Percentiles rank a stretch among this genome's conserved stretches.
phyloP scores from a whole-genome alignment of 345 rosid species.

The Geranium brycei region DNA sequence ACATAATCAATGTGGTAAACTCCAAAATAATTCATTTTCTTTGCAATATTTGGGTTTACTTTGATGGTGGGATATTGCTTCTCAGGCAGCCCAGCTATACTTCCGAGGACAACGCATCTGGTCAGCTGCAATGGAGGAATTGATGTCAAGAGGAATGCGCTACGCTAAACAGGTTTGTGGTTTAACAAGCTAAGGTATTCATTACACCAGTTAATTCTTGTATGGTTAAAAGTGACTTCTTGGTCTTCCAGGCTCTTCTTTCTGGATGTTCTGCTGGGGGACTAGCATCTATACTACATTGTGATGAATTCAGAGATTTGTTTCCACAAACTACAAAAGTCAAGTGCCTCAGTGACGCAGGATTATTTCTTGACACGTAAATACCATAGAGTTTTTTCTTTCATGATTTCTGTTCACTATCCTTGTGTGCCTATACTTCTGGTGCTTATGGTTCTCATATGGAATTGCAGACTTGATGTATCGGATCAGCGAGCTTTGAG shows the following conservation, averaged over 20 bases:
- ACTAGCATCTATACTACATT: conserved; percentile 35
- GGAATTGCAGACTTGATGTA: conserved; percentile 27
- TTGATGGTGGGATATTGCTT: background rate
- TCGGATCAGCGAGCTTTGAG: conserved; percentile 36
- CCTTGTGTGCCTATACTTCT: background rate
- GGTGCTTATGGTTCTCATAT: background rate
- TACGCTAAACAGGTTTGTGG: conserved; percentile 30
- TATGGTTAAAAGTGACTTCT: background rate
- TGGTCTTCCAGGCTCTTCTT: conserved; percentile 37
- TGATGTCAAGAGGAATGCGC: conserved; percentile 40
- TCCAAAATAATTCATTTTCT: background rate
- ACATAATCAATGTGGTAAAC: background rate
- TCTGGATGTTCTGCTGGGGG: conserved; percentile 55
- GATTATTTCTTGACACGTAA: conserved; percentile 46
- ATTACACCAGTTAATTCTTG: background rate
- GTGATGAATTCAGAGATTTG: conserved; percentile 36
- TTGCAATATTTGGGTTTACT: background rate
- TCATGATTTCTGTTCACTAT: background rate
- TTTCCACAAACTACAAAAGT: conserved; percentile 31
- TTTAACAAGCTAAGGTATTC: background rate
- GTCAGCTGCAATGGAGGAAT: conserved; percentile 36
- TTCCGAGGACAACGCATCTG: conserved; percentile 45
- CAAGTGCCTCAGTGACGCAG: conserved; percentile 52
- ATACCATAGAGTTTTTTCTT: background rate
- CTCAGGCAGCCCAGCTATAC: conserved; percentile 22